Evolutionary conservation across 2,329 filamentous ascomycete genomes (phyloP), one percentile per base, ranked within the genome.

Genomic region (Alternaria metachromatica): DNA sequence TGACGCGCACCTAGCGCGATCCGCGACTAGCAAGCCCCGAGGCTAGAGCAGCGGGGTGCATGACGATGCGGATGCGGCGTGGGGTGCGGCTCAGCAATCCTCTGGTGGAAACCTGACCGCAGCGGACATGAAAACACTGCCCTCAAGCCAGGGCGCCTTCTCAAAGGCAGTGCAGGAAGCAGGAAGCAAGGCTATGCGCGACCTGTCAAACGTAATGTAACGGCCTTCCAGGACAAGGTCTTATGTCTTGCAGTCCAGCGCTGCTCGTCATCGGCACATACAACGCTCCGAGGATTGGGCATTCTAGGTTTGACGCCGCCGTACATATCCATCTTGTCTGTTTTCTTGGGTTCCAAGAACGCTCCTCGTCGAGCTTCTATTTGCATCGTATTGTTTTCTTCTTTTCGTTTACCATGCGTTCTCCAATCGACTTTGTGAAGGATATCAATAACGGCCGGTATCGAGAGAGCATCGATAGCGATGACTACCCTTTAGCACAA

Each of bases 351-450:
- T 30, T 26, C 57, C 41, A 54, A 48, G 49, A 54, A 55, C 25
- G n/a, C 23, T 37, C 37, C 13, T 9, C 37, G 6, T 21, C 13
- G 25, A 45, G 26, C 37, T 4, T 44, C 13, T 6, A 9, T 30
- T 9, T 18, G 45, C 21, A 58, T 51, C 30, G 25, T 10, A 28
- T 53, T 7, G 41, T 33, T 15, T 4, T 1, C 25, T 60, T 51
- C 51, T 59, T 30, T 43, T 59, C 30, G 20, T 46, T 50, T 58
- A 64, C 4, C 44, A 73, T 73, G 71, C 68, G 68, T 64, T 72
- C 70, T 37, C 70, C 70, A 15, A 62, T 73, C 55, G 70, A 72
- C 28, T 70, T 71, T n/a, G 71, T 72, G 60, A 73, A 73, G 54
- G 68, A 63, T 12, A 63, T 66, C 48, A 55, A 60, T 23, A 71